These are phyloP conservation scores for Blastobotrys buckinghamii DNA, from an alignment of 1,139 yeast genomes.

Conservation along the genomic window DNA sequence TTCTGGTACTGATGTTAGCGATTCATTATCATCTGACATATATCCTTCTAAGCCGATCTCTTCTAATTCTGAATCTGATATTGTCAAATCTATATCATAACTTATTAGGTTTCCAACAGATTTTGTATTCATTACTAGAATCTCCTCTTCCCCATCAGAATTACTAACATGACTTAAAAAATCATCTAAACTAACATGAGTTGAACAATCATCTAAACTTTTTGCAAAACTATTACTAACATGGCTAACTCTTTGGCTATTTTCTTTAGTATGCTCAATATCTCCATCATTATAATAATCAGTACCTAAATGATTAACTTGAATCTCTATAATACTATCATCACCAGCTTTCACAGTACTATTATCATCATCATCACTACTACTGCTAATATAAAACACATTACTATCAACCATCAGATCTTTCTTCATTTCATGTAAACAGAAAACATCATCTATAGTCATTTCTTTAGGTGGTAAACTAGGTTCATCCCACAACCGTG, in stretches of 20 bases:
- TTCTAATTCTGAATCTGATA: background rate
- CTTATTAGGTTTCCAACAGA: background rate
- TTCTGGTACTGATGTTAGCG: background rate
- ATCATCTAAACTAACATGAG: background rate
- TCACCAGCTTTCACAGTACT: background rate
- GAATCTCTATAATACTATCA: background rate
- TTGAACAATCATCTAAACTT: no score
- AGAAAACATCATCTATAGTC: slow-evolving; percentile 2
- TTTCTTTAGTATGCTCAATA: no score
- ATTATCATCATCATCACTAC: background rate
- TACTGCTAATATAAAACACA: background rate
- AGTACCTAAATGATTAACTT: background rate
- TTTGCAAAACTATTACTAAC: background rate
- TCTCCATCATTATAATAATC: background rate
- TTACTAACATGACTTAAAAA: background rate
- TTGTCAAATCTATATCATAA: background rate
- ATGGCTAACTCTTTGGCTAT: no score
- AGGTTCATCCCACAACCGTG: slow-evolving; percentile 1
- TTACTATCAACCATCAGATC: background rate
- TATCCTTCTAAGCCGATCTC: slow-evolving; percentile 2
- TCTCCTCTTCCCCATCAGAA: background rate
- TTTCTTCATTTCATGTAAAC: slow-evolving; percentile 2
- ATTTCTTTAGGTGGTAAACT: slow-evolving; percentile 1
- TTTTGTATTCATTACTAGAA: background rate
- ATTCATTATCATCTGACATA: background rate